Conservation (phyloP, 257 asterid species). For the Solanum clarkiae region DNA sequence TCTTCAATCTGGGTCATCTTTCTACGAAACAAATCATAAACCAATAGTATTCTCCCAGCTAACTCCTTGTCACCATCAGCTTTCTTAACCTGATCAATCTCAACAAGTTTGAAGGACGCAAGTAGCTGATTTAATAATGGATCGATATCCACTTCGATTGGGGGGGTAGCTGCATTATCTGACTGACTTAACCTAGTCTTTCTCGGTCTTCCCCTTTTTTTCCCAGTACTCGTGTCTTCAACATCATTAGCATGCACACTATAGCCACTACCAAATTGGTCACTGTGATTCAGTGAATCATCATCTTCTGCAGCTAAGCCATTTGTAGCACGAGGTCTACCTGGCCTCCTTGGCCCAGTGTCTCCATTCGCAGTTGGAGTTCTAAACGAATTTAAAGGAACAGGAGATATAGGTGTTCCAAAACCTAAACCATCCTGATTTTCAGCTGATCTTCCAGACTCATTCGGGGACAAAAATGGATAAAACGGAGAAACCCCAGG, state of each 20-base stretch:
- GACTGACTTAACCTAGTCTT: conserved; percentile 17
- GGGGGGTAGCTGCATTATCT: not conserved
- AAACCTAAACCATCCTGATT: conserved; percentile 16
- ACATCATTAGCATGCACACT: conserved; percentile 20
- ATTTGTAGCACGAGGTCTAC: conserved; percentile 10
- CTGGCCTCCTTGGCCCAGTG: conserved; percentile 19
- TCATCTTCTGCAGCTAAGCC: conserved; percentile 39
- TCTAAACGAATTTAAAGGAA: conserved; percentile 59
- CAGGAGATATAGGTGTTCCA: conserved; percentile 35
- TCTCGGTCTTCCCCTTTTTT: conserved; percentile 31
- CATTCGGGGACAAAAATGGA: conserved; percentile 42
- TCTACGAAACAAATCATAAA: conserved; percentile 48
- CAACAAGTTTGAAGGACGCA: conserved; percentile 33
- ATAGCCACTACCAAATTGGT: conserved; percentile 9
- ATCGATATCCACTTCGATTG: conserved; percentile 30
- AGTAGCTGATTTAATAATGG: conserved; percentile 31
- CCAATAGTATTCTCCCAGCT: conserved; percentile 38
- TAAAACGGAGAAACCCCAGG: conserved; percentile 79
- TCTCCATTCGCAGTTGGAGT: conserved; percentile 57
- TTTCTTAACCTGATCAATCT: conserved; percentile 42
- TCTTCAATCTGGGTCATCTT: conserved; percentile 58
- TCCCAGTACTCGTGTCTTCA: conserved; percentile 30
- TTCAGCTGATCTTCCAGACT: conserved; percentile 12
- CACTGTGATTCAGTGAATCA: conserved; percentile 35
- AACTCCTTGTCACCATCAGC: conserved; percentile 48